phyloP scores from a whole-genome alignment of 768 basidiomycete genomes.

The Pholiota microspora region DNA sequence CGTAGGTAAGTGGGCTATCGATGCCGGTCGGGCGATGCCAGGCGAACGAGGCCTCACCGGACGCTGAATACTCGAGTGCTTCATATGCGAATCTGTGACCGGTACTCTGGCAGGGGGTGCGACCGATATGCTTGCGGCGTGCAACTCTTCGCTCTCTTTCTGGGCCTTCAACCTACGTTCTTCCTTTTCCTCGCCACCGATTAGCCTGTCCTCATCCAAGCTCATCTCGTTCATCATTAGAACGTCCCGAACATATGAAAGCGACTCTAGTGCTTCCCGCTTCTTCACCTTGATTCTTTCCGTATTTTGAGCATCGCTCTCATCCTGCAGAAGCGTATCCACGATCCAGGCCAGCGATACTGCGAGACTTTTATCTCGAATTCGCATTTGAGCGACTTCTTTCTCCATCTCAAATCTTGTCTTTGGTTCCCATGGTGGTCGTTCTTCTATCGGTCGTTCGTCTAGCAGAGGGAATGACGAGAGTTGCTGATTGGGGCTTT shows the following conservation, averaged over 20 bases:
- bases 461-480: constrained; percentile 62
- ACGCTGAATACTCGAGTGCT: constrained; percentile 21
- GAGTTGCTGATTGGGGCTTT: constrained; percentile 46
- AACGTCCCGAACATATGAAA: constrained; percentile 77
- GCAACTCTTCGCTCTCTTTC: constrained; percentile 22
- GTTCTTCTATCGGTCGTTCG: constrained; percentile 55
- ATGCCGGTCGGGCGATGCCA: constrained; percentile 13
- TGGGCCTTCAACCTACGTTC: constrained; percentile 32
- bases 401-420: constrained; percentile 70
- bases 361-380: constrained; percentile 63
- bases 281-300: constrained; percentile 41
- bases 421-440: constrained; percentile 67
- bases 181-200: constrained; percentile 49
- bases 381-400: constrained; percentile 52
- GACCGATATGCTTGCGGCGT: constrained; percentile 21
- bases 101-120: constrained; percentile 36
- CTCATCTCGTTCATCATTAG: constrained; percentile 50
- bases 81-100: constrained; percentile 35
- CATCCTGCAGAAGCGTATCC: constrained; percentile 63
- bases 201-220: constrained; percentile 66
- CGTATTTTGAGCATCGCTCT: constrained; percentile 37
- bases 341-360: constrained; percentile 75
- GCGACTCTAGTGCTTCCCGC: constrained; percentile 69
- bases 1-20: constrained; percentile 9
- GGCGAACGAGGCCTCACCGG: constrained; percentile 16